Evolutionary conservation across 306 rosid genomes (phyloP), one percentile per base, ranked within the genome.

Genomic region (Cicer cuneatum): DNA sequence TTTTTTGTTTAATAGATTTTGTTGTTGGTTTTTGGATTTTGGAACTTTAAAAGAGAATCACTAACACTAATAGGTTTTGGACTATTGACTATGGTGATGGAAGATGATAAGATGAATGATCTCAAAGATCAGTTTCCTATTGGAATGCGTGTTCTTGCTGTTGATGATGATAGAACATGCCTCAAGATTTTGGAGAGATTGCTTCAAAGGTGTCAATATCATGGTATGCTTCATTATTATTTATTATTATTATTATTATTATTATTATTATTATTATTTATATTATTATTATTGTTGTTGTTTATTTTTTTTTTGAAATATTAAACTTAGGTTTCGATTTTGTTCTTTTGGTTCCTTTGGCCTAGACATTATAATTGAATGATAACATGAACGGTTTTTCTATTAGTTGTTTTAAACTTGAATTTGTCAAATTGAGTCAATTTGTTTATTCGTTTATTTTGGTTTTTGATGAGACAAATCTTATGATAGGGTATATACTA

Each of bases 111-210:
- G 45, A 60, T 40, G 73, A 96, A 78, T 11, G 93, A 85, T 35
- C 86, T 75, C 16, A 78, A 71, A 65, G 89, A 87, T 11, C 82
- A 86, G 24, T 95, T 92, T 79, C 99, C 98, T 5, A n/a, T 80
- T 10, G 99, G 99, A 79, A 86, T 95, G 99, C 90, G 92, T 56
- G 92, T 95, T 41, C 97, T 95, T 42, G 97, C 97, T 2, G 99
- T 95, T 67, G 99, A 95, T 8, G 99, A 95, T 69, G 97, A 95
- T 42, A 85, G 89, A 76, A 90, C 90, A 16, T 92, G 98, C 57
- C 97, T 92, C 70, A 38, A 38, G 79, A 56, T 95, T 73, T 83
- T 95, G 84, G 95, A 92, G 77, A 81, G 78, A 71, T 80, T 89
- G 68, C 97, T 95, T 15, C 92, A 86, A 35, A 87, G 85, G 70